Evolutionary conservation across 305 asterid genomes (phyloP).

Genomic region (Ajuga reptans): DNA sequence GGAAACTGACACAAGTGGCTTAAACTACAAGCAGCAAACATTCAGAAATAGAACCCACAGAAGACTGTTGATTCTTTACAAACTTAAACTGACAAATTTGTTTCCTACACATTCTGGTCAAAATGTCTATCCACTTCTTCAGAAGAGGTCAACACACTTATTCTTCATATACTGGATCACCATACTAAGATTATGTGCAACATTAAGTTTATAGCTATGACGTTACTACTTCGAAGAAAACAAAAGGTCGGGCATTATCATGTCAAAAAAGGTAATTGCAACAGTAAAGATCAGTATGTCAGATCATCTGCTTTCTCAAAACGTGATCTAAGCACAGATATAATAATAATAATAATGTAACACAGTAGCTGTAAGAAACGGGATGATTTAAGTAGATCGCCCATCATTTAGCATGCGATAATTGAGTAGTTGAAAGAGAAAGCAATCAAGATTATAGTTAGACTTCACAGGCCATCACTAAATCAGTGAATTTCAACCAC

Average conservation of each 20-base stretch:
- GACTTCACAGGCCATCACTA: neutral
- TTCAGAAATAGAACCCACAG: neutral
- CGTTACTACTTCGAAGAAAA: neutral
- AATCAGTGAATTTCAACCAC: constrained; percentile 3
- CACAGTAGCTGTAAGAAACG: neutral
- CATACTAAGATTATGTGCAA: neutral
- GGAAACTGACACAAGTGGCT: neutral
- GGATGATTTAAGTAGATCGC: constrained; percentile 14
- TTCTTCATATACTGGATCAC: neutral
- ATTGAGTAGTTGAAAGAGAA: constrained; percentile 1
- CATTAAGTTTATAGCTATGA: neutral
- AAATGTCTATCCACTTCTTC: constrained; percentile 1
- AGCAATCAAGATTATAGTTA: constrained; percentile 9
- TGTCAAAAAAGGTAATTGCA: neutral
- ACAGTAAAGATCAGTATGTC: neutral
- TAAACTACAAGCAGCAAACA: neutral
- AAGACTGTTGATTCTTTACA: neutral
- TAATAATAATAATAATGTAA: neutral
- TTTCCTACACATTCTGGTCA: constrained; percentile 9
- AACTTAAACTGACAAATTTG: neutral
- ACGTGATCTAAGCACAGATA: neutral
- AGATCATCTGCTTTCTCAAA: neutral
- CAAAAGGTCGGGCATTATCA: neutral
- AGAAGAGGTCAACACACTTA: neutral
- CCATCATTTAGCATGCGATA: constrained; percentile 18